Base-by-base conservation (phyloP, 768 basidiomycete genomes). In the Pseudohyphozyma bogoriensis region DNA sequence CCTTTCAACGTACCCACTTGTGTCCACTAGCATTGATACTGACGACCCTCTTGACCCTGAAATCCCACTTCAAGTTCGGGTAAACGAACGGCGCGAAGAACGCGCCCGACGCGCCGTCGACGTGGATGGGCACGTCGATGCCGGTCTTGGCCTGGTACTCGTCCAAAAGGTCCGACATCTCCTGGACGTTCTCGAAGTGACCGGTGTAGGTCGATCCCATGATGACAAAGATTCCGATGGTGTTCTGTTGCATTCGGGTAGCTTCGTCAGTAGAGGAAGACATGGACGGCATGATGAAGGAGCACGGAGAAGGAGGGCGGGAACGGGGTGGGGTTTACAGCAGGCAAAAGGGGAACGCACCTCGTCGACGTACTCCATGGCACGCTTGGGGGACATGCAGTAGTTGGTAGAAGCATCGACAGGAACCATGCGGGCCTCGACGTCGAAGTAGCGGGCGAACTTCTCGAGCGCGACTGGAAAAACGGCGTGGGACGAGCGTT, bases 121-220 rank as follows among this genome's bases (percentile, higher is more conserved):
- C 83, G 60, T 78, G 78, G 56, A 85, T 84, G 26, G 80, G 77
- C 35, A 79, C 75, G 51, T 71, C 72, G 62, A 71, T 75, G n/a
- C 78, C 79, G 0, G 77, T 79, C 62, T 73, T 68, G 24, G 51
- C 71, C 64, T 83, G 75, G 62, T 81, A 76, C 56, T 74, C 78
- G 75, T 79, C 78, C 72, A 89, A 63, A 13, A 87, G 78, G 44
- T 84, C 82, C 1, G 85, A 77, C 83, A 95, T 87, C 71, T 85
- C 86, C 71, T 86, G 81, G 35, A 95, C 90, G 16, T 85, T 83
- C 68, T 93, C 91, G 68, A 78, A 82, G 66, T 77, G 77, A n/a
- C 79, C 81, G 9, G 81, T 81, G 65, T 78, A 79, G 29, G 78
- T 80, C 16, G 74, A 75, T 36, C 74, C 79, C 29, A 82, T 75